Percentiles rank a stretch among this genome's conserved stretches.
Evolutionary conservation across 2,329 filamentous ascomycete genomes (phyloP).

Genomic region (Cercospora sesami): DNA sequence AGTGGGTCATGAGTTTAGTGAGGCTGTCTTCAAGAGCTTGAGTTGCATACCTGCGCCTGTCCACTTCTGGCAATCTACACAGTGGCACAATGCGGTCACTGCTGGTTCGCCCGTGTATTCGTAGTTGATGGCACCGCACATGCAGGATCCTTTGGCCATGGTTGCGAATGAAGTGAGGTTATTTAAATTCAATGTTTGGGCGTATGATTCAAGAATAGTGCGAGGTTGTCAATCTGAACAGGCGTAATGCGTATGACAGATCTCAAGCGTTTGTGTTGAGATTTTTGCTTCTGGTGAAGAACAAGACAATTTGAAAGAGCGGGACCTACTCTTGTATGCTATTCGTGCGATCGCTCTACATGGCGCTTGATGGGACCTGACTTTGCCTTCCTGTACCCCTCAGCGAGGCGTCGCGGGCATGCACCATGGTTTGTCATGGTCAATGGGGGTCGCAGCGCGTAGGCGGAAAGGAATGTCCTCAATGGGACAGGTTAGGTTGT

Average conservation of each 20-base stretch:
- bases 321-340: neutral
- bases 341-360: neutral
- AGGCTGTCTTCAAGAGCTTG: neutral
- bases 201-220: too few relatives aligned
- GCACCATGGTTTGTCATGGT: neutral
- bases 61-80: conserved; percentile 56
- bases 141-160: conserved; percentile 36
- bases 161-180: neutral
- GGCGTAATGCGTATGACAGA: neutral
- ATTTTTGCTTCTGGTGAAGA: neutral
- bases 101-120: conserved; percentile 34
- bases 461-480: neutral
- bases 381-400: neutral
- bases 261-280: neutral
- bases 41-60: conserved; percentile 44
- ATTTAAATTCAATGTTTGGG: neutral
- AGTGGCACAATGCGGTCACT: conserved; percentile 49
- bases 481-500: conserved; percentile 2
- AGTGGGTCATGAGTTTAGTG: neutral
- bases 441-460: neutral
- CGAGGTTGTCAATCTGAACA: too few relatives aligned
- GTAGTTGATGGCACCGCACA: conserved; percentile 35
- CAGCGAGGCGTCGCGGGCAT: neutral
- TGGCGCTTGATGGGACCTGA: neutral
- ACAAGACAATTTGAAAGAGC: neutral